Evolutionary conservation across 139 green algal genomes (phyloP).

Genomic region (Spirogloea muscicola): DNA sequence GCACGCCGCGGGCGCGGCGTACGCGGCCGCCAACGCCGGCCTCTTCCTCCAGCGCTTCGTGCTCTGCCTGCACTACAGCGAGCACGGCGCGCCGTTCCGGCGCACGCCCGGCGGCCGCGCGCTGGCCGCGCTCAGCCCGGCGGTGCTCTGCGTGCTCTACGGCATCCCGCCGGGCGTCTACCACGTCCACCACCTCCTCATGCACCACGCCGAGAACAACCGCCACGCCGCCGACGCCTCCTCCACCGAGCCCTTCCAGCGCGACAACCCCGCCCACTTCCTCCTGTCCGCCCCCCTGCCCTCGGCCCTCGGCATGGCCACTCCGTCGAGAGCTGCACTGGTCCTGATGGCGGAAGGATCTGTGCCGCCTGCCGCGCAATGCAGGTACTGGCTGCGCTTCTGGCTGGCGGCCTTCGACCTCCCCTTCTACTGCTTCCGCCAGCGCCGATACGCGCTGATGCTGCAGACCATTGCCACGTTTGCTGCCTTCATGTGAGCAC

Average conservation of each 20-base stretch:
- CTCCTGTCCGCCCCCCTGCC: too few species aligned
- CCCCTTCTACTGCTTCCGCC: background rate
- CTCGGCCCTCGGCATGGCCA: too few species aligned
- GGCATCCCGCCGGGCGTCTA: constrained; percentile 75
- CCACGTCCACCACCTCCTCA: constrained; percentile 74
- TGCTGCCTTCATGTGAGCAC: too few species aligned
- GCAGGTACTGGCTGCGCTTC: constrained; percentile 31
- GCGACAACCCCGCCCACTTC: constrained; percentile 69
- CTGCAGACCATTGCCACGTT: too few species aligned
- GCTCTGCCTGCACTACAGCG: constrained; percentile 32
- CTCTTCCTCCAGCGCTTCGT: constrained; percentile 51
- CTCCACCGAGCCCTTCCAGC: constrained; percentile 77
- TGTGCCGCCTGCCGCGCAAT: too few species aligned
- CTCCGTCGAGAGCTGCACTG: too few species aligned
- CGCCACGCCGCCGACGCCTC: constrained; percentile 57
- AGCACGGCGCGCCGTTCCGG: too few species aligned
- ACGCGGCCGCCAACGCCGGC: constrained; percentile 20
- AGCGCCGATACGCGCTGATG: background rate
- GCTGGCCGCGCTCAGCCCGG: background rate
- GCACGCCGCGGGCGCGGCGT: constrained; percentile 24
- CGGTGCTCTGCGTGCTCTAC: constrained; percentile 3
- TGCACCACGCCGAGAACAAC: constrained; percentile 87
- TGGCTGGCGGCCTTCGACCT: constrained; percentile 3
- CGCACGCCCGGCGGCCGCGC: background rate
- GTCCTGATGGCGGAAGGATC: too few species aligned